phyloP scores from a whole-genome alignment of 164 flowering plant species.

The Tinospora cordifolia region DNA sequence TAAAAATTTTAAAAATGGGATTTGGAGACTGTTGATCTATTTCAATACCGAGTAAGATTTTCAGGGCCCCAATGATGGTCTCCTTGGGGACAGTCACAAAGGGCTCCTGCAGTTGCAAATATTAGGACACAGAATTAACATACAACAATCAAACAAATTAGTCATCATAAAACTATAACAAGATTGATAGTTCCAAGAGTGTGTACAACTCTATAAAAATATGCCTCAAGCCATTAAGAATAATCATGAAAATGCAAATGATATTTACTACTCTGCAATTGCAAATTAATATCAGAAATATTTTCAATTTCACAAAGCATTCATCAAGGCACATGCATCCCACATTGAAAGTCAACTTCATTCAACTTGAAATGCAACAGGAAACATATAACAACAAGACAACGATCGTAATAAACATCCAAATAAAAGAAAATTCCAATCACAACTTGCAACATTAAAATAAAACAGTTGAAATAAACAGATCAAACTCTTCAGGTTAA shows the following conservation, averaged over 20 bases:
- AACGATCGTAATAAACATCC: too few relatives aligned
- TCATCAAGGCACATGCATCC: neutral
- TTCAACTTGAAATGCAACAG: neutral
- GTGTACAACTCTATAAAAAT: neutral
- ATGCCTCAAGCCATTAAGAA: neutral
- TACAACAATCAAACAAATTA: neutral
- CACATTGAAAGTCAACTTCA: neutral
- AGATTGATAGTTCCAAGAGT: neutral
- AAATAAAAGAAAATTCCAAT: too few relatives aligned
- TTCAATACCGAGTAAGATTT: slow-evolving; percentile 53
- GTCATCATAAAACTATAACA: neutral
- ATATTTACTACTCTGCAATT: neutral
- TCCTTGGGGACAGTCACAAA: slow-evolving; percentile 38
- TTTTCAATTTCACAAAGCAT: neutral
- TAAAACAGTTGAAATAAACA: too few relatives aligned
- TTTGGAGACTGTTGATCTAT: neutral
- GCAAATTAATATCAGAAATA: neutral
- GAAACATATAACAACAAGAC: neutral
- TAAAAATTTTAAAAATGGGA: neutral
- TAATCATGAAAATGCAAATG: neutral
- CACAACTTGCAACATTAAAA: too few relatives aligned
- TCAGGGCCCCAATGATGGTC: slow-evolving; percentile 55
- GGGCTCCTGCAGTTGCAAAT: slow-evolving; percentile 40
- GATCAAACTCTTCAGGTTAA: too few relatives aligned
- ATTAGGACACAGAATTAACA: slow-evolving; percentile 2